Evolutionary conservation across 345 rosid genomes (phyloP).

Genomic region (Hypericum perforatum): DNA sequence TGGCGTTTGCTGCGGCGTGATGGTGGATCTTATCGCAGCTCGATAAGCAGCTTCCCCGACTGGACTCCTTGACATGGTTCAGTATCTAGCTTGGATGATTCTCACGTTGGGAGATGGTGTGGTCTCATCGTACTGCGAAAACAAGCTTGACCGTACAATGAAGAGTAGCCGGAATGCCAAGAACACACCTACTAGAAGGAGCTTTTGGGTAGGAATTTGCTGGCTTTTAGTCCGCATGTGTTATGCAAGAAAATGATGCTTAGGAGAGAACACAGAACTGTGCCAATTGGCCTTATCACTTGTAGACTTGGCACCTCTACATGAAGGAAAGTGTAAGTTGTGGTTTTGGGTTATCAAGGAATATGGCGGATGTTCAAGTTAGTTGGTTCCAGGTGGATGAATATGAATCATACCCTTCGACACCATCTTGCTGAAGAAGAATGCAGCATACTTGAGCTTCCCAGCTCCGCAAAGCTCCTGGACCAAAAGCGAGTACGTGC

Average conservation of each 20-base stretch:
- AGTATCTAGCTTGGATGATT: constrained; percentile 1
- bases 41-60: constrained; percentile 23
- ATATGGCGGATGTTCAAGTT: constrained; percentile 9
- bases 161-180: constrained; percentile 51
- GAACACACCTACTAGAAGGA: constrained; percentile 50
- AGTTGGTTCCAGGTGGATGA: not conserved
- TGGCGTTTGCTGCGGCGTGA: constrained; percentile 78
- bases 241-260: not conserved
- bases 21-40: constrained; percentile 44
- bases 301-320: too few relatives aligned
- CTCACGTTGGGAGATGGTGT: constrained; percentile 4
- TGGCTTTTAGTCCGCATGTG: constrained; percentile 63
- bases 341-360: not conserved
- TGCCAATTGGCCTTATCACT: not conserved
- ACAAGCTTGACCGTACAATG: constrained; percentile 45
- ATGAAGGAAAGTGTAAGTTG: constrained; percentile 2
- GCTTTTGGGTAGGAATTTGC: constrained; percentile 37
- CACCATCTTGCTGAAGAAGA: constrained; percentile 53
- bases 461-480: constrained; percentile 48
- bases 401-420: constrained; percentile 42
- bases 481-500: constrained; percentile 49
- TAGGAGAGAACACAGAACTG: not conserved
- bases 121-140: constrained; percentile 21
- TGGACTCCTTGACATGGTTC: not conserved
- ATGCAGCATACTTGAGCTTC: constrained; percentile 51